A percentile compares a stretch with the other conserved stretches of the same genome.
Conservation (phyloP, 2,329 filamentous ascomycete genomes). For the Cladosporium sp. region DNA sequence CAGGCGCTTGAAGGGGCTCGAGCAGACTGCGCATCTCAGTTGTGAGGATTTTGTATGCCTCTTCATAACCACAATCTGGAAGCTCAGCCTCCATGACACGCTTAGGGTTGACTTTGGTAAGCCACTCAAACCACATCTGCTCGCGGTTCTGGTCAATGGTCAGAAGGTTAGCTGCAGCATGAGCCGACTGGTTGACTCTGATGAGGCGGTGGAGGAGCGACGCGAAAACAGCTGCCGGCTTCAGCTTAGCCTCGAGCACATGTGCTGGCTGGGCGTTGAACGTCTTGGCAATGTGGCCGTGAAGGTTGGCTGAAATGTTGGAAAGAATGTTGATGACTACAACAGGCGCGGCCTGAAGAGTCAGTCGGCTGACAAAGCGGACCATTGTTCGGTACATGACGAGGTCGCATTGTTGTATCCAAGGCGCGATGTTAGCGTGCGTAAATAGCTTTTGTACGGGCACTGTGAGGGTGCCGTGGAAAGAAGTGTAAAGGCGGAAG, state of each 20-base stretch:
- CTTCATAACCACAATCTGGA: slow-evolving; percentile 56
- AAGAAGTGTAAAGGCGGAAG: slow-evolving; percentile 90
- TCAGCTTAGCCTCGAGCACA: slow-evolving; percentile 82
- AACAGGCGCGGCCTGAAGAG: slow-evolving; percentile 86
- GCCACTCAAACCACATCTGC: slow-evolving; percentile 94
- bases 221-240: slow-evolving; percentile 85
- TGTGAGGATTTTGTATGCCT: slow-evolving; percentile 58
- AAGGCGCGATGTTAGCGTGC: slow-evolving; percentile 76
- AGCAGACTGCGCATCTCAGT: slow-evolving; percentile 70
- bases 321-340: slow-evolving; percentile 83
- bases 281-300: slow-evolving; percentile 77
- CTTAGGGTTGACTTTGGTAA: slow-evolving; percentile 61
- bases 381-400: slow-evolving; percentile 97
- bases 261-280: slow-evolving; percentile 85
- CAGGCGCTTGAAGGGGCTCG: slow-evolving; percentile 60
- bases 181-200: slow-evolving; percentile 88
- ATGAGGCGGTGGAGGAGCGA: slow-evolving; percentile 83
- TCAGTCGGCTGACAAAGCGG: slow-evolving; percentile 83
- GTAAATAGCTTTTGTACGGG: slow-evolving; percentile 91
- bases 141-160: slow-evolving; percentile 86
- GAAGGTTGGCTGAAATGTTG: slow-evolving; percentile 80
- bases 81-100: slow-evolving; percentile 59
- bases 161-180: slow-evolving; percentile 90
- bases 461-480: slow-evolving; percentile 94
- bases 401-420: slow-evolving; percentile 96